These are phyloP conservation scores for Corymbia citriodora DNA, from an alignment of 441 rosid species.

Conservation along the genomic window DNA sequence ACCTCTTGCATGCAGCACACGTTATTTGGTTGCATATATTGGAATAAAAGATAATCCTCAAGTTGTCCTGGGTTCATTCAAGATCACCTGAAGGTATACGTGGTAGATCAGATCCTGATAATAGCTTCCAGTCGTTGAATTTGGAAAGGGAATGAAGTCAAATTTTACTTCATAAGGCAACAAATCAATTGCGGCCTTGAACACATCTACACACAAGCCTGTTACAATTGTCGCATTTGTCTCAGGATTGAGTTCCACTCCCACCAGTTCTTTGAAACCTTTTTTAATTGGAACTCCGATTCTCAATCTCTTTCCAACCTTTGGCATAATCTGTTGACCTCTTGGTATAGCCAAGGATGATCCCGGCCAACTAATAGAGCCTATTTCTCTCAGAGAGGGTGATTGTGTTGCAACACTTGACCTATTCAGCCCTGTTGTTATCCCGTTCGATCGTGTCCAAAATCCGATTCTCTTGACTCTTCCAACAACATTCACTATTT, in stretches of 20 bases:
- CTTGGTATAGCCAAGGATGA: neutral
- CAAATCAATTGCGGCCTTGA: neutral
- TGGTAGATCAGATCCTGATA: neutral
- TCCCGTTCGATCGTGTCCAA: too few species aligned
- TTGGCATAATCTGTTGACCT: neutral
- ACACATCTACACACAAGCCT: neutral
- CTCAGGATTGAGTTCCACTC: neutral
- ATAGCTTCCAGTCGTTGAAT: neutral
- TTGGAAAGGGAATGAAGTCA: neutral
- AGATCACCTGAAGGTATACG: neutral
- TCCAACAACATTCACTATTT: too few species aligned
- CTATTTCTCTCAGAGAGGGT: neutral
- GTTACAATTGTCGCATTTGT: neutral
- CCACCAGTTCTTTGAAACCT: neutral
- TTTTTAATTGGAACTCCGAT: neutral
- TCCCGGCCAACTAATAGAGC: neutral
- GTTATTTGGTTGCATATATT: neutral
- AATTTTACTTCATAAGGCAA: neutral
- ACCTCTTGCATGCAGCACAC: neutral
- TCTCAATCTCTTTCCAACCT: neutral
- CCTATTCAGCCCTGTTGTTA: too few species aligned
- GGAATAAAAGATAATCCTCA: neutral
- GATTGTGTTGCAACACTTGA: too few species aligned
- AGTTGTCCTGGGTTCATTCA: neutral
- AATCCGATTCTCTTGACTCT: too few species aligned